phyloP scores from a whole-genome alignment of 495 filamentous ascomycete genomes.

The Pseudomonodictys pantanalensis region DNA sequence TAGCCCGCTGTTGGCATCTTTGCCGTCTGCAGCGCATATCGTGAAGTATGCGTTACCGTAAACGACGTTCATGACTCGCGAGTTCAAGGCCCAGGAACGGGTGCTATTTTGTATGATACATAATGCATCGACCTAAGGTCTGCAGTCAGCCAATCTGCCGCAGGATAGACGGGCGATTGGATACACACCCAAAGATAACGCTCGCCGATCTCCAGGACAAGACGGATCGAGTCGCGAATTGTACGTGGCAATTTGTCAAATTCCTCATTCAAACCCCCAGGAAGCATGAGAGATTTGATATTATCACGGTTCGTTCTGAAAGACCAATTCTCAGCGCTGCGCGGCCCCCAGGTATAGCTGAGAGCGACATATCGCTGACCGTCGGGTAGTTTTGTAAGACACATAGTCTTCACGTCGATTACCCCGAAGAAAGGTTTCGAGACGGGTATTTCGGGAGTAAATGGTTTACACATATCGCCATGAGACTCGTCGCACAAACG shows the following conservation, averaged over 20 bases:
- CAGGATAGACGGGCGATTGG: no score
- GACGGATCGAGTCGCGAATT: conserved; percentile 7
- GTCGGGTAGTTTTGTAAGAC: neutral
- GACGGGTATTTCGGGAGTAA: neutral
- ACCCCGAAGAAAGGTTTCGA: conserved; percentile 10
- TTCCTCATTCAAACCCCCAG: neutral
- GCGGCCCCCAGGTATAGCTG: conserved; percentile 11
- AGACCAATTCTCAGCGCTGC: neutral
- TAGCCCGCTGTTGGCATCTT: conserved; percentile 4
- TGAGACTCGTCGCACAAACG: conserved; percentile 2
- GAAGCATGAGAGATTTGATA: neutral
- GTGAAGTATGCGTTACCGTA: conserved; percentile 23
- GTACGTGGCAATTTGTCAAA: neutral
- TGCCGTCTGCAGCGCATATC: conserved; percentile 20
- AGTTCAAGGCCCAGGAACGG: conserved; percentile 4
- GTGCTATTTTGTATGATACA: conserved; percentile 26
- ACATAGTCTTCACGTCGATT: conserved; percentile 7
- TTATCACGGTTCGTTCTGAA: neutral
- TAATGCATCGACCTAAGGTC: conserved; percentile 25
- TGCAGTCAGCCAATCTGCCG: no score
- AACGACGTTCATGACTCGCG: conserved; percentile 16
- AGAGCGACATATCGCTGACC: conserved; percentile 4
- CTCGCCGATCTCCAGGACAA: conserved; percentile 7
- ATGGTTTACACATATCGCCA: neutral
- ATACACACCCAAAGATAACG: conserved; percentile 25